Conservation (phyloP, 805 yeast genomes). For the Scheffersomyces coipomensis region DNA sequence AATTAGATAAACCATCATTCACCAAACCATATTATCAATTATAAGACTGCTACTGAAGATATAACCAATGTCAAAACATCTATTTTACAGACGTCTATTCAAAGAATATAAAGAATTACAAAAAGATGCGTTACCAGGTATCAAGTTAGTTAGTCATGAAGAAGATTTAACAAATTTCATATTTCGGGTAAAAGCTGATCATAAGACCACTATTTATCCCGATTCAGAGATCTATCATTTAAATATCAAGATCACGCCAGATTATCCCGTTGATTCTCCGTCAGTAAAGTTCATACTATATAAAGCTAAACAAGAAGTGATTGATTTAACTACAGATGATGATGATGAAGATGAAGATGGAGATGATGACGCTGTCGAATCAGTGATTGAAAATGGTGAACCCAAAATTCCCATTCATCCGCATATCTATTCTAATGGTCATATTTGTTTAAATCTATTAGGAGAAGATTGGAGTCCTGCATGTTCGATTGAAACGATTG, state of each 20-base stretch:
- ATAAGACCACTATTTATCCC: constrained; percentile 10
- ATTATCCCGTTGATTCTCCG: constrained; percentile 62
- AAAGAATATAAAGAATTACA: constrained; percentile 23
- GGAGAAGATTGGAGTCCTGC: constrained; percentile 72
- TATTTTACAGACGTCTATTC: constrained; percentile 25
- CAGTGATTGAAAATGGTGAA: constrained; percentile 5
- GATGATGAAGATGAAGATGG: constrained; percentile 8
- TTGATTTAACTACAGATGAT: constrained; percentile 2
- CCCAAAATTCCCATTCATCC: constrained; percentile 63
- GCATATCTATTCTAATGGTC: constrained; percentile 74
- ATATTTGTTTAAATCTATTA: constrained; percentile 67
- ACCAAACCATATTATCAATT: too few species aligned
- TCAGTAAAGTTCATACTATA: constrained; percentile 48
- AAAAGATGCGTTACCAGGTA: constrained; percentile 17
- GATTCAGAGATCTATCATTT: constrained; percentile 34
- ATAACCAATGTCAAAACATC: constrained; percentile 19
- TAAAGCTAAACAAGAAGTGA: too few species aligned
- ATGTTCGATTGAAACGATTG: constrained; percentile 46
- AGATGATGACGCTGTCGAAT: constrained; percentile 6
- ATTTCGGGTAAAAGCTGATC: constrained; percentile 16
- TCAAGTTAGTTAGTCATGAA: constrained; percentile 15
- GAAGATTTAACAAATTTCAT: constrained; percentile 18
- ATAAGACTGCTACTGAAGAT: too few species aligned
- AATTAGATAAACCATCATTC: too few species aligned
- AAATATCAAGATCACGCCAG: constrained; percentile 38